These are phyloP conservation scores for Chaetomium globosum DNA, from an alignment of 2,329 filamentous ascomycete species.

Conservation along the genomic window DNA sequence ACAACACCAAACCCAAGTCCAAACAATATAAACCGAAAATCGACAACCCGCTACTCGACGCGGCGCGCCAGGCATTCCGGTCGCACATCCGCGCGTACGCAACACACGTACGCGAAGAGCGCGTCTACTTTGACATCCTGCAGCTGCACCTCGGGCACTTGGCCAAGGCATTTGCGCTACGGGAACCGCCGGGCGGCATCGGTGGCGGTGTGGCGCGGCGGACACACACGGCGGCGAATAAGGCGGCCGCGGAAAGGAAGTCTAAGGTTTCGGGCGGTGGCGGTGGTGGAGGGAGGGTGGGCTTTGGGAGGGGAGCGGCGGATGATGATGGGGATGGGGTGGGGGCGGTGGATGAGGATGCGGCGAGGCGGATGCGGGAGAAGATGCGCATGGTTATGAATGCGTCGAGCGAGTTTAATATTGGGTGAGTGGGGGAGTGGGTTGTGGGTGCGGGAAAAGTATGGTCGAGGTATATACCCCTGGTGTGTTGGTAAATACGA, in stretches of 20 bases:
- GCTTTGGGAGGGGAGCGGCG: conserved; percentile 36
- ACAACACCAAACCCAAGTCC: conserved; percentile 13
- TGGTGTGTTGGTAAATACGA: conserved; percentile 15
- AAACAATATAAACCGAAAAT: conserved; percentile 38
- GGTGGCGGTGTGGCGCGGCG: conserved; percentile 58
- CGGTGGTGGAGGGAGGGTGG: background rate
- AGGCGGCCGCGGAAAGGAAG: conserved; percentile 26
- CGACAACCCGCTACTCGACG: conserved; percentile 69
- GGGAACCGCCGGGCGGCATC: conserved; percentile 86
- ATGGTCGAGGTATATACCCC: conserved; percentile 7
- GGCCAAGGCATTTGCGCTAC: conserved; percentile 87
- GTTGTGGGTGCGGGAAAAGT: background rate
- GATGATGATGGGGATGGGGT: conserved; percentile 46
- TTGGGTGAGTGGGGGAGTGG: conserved; percentile 26
- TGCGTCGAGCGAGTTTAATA: conserved; percentile 37
- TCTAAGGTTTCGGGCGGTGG: conserved; percentile 24
- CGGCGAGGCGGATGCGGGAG: conserved; percentile 57
- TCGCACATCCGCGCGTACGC: conserved; percentile 93
- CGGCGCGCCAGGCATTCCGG: conserved; percentile 83
- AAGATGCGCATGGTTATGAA: conserved; percentile 40
- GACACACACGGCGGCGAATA: conserved; percentile 39
- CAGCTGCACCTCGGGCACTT: conserved; percentile 88
- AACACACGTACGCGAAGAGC: conserved; percentile 84
- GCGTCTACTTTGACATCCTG: conserved; percentile 87
- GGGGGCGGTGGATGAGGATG: conserved; percentile 57